A percentile compares a stretch with the other conserved stretches of the same genome.
Conservation (phyloP, 345 rosid genomes). For the Heritiera fomes region DNA sequence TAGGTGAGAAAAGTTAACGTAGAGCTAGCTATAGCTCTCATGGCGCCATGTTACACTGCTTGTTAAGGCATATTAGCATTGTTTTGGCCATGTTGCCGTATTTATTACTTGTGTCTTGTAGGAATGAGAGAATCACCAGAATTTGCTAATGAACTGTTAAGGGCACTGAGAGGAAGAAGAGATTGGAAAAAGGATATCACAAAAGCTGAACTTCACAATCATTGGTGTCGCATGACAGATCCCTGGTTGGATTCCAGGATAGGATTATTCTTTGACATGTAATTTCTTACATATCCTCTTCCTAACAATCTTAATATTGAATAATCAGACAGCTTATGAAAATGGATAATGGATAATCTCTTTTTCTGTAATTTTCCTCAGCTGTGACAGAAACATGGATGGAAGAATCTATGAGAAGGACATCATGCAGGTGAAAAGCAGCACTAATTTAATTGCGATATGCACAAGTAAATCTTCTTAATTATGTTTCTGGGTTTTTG, state of each 20-base stretch:
- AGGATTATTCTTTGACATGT: slow-evolving; percentile 53
- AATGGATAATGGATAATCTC: background rate
- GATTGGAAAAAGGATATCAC: slow-evolving; percentile 33
- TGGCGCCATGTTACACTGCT: background rate
- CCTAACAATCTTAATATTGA: background rate
- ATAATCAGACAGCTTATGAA: background rate
- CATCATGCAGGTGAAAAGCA: slow-evolving; percentile 38
- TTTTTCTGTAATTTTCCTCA: slow-evolving; percentile 16
- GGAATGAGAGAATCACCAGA: slow-evolving; percentile 47
- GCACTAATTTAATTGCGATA: background rate
- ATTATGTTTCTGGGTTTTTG: background rate
- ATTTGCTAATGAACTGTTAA: slow-evolving; percentile 40
- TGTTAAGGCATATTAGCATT: background rate
- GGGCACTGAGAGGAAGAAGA: slow-evolving; percentile 47
- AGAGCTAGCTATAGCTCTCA: background rate
- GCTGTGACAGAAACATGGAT: slow-evolving; percentile 50
- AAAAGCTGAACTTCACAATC: slow-evolving; percentile 34
- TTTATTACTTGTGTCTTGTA: background rate
- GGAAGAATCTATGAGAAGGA: slow-evolving; percentile 41
- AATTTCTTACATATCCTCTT: slow-evolving; percentile 4
- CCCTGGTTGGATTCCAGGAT: slow-evolving; percentile 38
- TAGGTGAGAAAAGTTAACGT: slow-evolving; percentile 31
- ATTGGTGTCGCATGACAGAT: slow-evolving; percentile 43
- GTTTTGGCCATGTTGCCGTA: background rate
- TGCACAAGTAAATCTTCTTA: background rate